These are phyloP conservation scores for Lachancea meyersii DNA, from an alignment of 805 yeast species.

Conservation along the genomic window DNA sequence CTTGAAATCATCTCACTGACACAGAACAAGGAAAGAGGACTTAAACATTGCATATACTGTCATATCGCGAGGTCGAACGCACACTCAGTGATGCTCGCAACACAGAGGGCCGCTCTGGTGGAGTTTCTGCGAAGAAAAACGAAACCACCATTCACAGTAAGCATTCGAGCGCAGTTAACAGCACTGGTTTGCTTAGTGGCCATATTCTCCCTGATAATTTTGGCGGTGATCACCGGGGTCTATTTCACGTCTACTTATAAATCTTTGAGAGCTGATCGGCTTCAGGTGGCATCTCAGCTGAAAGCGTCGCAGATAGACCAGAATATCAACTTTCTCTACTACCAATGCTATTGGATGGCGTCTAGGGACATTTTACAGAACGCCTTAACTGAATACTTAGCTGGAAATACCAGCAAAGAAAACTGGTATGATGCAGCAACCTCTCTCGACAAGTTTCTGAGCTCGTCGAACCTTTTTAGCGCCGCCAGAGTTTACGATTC, in stretches of 20 bases:
- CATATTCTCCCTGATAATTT: conserved; percentile 57
- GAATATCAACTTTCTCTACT: conserved; percentile 53
- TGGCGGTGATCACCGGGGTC: conserved; percentile 71
- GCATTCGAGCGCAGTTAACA: conserved; percentile 71
- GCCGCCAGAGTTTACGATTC: conserved; percentile 65
- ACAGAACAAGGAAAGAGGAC: no score
- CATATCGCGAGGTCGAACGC: no score
- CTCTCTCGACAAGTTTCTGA: conserved; percentile 54
- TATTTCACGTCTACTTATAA: conserved; percentile 63
- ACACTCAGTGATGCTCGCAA: no score
- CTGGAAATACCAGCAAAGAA: conserved; percentile 59
- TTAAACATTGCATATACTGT: no score
- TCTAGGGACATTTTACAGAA: conserved; percentile 53
- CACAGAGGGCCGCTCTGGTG: background rate
- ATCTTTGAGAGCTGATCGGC: conserved; percentile 58
- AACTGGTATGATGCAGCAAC: conserved; percentile 43
- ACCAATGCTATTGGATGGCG: conserved; percentile 62
- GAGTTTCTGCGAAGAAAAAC: conserved; percentile 2
- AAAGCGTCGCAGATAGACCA: conserved; percentile 77
- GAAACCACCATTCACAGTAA: conserved; percentile 42
- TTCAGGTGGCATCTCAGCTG: conserved; percentile 71
- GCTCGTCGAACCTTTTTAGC: conserved; percentile 56
- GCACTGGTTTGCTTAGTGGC: conserved; percentile 65
- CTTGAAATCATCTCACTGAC: no score
- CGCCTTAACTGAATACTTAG: conserved; percentile 56